phyloP scores from a whole-genome alignment of 176 grass and related monocot species.

The Avena insularis region DNA sequence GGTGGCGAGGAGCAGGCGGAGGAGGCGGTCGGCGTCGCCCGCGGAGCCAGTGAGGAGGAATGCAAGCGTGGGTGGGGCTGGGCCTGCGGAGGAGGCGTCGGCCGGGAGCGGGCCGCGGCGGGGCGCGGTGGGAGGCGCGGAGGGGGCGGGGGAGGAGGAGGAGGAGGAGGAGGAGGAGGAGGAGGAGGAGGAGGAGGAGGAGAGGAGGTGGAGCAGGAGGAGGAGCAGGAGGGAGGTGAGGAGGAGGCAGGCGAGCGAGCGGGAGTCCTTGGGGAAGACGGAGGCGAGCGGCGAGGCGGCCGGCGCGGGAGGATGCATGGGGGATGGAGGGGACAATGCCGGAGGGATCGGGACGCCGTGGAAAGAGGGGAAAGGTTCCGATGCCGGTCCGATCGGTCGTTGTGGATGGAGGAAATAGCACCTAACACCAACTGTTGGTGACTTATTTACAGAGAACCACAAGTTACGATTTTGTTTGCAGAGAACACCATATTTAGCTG shows the following conservation, averaged over 20 bases:
- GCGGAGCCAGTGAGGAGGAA: conserved; percentile 84
- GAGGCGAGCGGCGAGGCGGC: conserved; percentile 39
- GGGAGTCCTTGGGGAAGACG: conserved; percentile 74
- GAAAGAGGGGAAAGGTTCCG: conserved; percentile 37
- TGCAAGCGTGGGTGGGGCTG: conserved; percentile 61
- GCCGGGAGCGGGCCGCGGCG: conserved; percentile 26
- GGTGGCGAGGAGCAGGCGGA: conserved; percentile 74
- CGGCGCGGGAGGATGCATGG: conserved; percentile 48
- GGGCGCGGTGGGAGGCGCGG: conserved; percentile 44
- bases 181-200: conserved; percentile 43
- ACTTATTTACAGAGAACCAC: too few relatives aligned
- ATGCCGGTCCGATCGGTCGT: neutral
- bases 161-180: conserved; percentile 33
- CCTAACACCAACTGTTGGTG: too few relatives aligned
- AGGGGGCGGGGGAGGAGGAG: conserved; percentile 40
- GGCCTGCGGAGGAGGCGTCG: conserved; percentile 45
- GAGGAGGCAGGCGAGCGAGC: conserved; percentile 75
- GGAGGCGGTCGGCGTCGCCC: conserved; percentile 77
- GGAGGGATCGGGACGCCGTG: neutral
- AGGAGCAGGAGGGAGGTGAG: conserved; percentile 71
- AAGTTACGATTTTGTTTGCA: too few relatives aligned
- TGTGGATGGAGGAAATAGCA: neutral
- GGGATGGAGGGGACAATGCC: neutral
- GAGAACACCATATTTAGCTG: too few relatives aligned
- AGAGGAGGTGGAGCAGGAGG: conserved; percentile 56